These are phyloP conservation scores for Trichothecium sympodiale DNA, from an alignment of 2,329 filamentous ascomycete genomes.

Conservation along the genomic window DNA sequence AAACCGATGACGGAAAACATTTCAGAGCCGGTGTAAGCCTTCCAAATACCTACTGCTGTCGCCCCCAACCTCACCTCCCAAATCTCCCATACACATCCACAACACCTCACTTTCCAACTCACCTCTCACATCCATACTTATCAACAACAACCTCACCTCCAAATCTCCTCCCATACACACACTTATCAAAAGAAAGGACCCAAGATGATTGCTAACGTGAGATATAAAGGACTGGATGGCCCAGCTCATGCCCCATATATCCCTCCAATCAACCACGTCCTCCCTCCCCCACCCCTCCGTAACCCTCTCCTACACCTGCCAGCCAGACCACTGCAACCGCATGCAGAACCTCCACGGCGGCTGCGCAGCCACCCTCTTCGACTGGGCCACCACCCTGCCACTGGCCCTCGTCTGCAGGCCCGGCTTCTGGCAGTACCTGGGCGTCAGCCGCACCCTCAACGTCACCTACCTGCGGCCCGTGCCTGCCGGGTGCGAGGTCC, in stretches of 20 bases:
- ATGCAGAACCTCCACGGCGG: conserved; percentile 48
- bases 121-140: background rate
- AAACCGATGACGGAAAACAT: conserved; percentile 13
- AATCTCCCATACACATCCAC: too few relatives aligned
- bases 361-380: conserved; percentile 55
- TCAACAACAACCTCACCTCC: background rate
- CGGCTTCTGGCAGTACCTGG: conserved; percentile 50
- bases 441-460: conserved; percentile 55
- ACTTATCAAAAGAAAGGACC: background rate
- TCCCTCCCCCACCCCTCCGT: conserved; percentile 23
- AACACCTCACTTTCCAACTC: too few relatives aligned
- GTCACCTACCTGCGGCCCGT: conserved; percentile 57
- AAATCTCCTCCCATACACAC: background rate
- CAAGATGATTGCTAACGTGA: background rate
- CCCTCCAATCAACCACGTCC: conserved; percentile 24
- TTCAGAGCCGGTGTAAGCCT: conserved; percentile 18
- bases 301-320: conserved; percentile 37
- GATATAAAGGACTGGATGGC: conserved; percentile 32
- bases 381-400: conserved; percentile 50
- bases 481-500: conserved; percentile 35
- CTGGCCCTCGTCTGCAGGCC: conserved; percentile 44
- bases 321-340: conserved; percentile 40
- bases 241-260: conserved; percentile 28
- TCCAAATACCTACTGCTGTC: too few relatives aligned
- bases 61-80: too few relatives aligned